Evolutionary conservation across 2,329 filamentous ascomycete genomes (phyloP).

Genomic region (Colletotrichum sp.): DNA sequence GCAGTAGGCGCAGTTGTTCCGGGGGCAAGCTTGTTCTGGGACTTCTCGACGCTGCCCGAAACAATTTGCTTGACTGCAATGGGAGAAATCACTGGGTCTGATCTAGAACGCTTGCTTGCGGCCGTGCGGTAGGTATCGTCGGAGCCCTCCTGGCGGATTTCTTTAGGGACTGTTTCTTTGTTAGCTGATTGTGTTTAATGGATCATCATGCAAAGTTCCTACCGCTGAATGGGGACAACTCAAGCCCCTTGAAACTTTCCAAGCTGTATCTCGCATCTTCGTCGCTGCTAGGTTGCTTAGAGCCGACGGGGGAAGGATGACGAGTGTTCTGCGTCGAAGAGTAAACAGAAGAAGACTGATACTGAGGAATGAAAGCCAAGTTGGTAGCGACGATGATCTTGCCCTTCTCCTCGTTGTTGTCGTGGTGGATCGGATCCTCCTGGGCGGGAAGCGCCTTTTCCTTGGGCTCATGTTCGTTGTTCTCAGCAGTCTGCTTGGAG

Average conservation of each 20-base stretch:
- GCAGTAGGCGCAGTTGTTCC: neutral
- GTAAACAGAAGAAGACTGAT: slow-evolving; percentile 16
- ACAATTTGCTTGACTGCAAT: neutral
- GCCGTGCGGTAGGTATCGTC: slow-evolving; percentile 31
- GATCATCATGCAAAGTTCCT: slow-evolving; percentile 2
- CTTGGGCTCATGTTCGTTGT: neutral
- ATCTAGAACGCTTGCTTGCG: slow-evolving; percentile 18
- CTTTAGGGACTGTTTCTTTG: neutral
- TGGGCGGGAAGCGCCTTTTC: neutral
- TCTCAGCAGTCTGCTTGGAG: neutral
- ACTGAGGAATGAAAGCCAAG: neutral
- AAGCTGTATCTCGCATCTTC: neutral
- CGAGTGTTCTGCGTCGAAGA: slow-evolving; percentile 10
- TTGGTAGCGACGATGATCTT: neutral
- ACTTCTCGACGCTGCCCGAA: neutral
- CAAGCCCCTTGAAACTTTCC: slow-evolving; percentile 38
- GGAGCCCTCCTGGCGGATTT: slow-evolving; percentile 12
- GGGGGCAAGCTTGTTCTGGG: neutral
- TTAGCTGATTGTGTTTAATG: neutral
- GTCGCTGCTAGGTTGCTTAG: neutral
- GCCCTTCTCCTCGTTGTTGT: neutral
- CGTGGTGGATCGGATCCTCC: neutral
- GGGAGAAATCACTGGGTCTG: neutral
- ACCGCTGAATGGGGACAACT: slow-evolving; percentile 40
- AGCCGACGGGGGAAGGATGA: neutral